Evolutionary conservation across 371 early-diverging fungal species (phyloP).

Genomic region (Mucor saturninus): DNA sequence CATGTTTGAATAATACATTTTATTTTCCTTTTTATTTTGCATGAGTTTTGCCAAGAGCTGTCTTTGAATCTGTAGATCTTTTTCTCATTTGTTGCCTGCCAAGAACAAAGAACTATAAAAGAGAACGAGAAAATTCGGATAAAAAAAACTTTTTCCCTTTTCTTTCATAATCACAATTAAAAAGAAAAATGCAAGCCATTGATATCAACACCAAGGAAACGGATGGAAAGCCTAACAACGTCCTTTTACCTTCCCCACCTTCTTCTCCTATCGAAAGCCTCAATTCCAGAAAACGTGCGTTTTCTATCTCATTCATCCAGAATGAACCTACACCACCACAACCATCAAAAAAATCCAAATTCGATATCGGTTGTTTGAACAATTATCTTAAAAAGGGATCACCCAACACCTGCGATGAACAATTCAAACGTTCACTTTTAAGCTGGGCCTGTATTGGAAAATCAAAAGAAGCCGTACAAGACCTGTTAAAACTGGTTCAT

Average conservation of each 20-base stretch:
- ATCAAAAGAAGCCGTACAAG: slow-evolving; percentile 31
- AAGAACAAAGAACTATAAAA: not conserved
- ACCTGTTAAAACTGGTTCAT: slow-evolving; percentile 29
- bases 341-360: slow-evolving; percentile 15
- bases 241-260: slow-evolving; percentile 38
- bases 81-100: not conserved
- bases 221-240: not conserved
- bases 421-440: slow-evolving; percentile 31
- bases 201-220: not conserved
- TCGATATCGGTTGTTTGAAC: slow-evolving; percentile 21
- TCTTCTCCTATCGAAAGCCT: slow-evolving; percentile 30
- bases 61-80: slow-evolving; percentile 2
- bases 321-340: slow-evolving; percentile 14
- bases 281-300: slow-evolving; percentile 36
- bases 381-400: slow-evolving; percentile 32
- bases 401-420: slow-evolving; percentile 30
- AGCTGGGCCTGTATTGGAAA: slow-evolving; percentile 45
- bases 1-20: not conserved
- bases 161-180: not conserved
- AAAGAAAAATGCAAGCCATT: slow-evolving; percentile 18
- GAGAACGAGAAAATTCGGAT: not conserved
- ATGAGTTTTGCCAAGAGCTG: slow-evolving; percentile 4
- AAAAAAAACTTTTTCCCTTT: not conserved
- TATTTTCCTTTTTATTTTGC: not conserved
- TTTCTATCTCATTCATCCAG: slow-evolving; percentile 23